Evolutionary conservation across 805 yeast species (phyloP).

Genomic region (Blastobotrys muscicola): DNA sequence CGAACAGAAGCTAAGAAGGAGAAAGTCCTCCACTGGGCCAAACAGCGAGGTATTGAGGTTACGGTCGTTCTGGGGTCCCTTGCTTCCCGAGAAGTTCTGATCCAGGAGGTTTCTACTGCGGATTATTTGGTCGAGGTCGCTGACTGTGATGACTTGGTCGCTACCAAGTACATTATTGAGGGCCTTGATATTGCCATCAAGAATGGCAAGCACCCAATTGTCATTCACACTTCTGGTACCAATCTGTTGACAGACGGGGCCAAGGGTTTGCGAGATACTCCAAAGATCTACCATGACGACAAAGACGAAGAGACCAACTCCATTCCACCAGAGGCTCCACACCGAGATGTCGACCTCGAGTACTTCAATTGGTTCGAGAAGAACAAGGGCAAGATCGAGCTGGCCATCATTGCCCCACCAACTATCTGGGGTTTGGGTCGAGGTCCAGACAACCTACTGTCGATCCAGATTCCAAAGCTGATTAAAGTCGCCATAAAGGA

Average conservation of each 20-base stretch:
- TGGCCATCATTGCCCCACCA: slow-evolving; percentile 14
- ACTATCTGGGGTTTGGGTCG: slow-evolving; percentile 18
- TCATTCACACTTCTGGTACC: slow-evolving; percentile 15
- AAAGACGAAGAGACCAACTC: slow-evolving; percentile 7
- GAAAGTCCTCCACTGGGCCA: slow-evolving; percentile 13
- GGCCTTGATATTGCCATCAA: slow-evolving; percentile 8
- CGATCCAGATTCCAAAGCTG: slow-evolving; percentile 10
- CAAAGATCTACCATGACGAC: slow-evolving; percentile 10
- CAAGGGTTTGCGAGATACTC: slow-evolving; percentile 4
- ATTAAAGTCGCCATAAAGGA: slow-evolving; percentile 5
- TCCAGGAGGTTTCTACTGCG: slow-evolving; percentile 6
- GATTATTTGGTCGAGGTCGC: slow-evolving; percentile 10
- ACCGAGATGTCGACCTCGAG: slow-evolving; percentile 13
- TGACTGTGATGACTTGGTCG: slow-evolving; percentile 8
- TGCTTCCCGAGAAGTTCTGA: slow-evolving; percentile 1
- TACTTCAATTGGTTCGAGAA: slow-evolving; percentile 4
- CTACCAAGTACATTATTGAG: slow-evolving; percentile 7
- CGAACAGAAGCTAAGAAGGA: slow-evolving; percentile 8
- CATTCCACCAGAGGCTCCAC: slow-evolving; percentile 11
- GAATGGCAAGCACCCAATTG: slow-evolving; percentile 8
- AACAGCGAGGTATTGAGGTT: slow-evolving; percentile 4
- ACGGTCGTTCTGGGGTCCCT: slow-evolving; percentile 8
- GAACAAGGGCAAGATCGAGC: slow-evolving; percentile 4
- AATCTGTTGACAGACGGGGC: slow-evolving; percentile 9
- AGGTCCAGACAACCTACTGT: slow-evolving; percentile 11